Evolutionary conservation across 805 yeast species (phyloP), one percentile per base, ranked within the genome.

Genomic region (Pichia gijzeniarum): DNA sequence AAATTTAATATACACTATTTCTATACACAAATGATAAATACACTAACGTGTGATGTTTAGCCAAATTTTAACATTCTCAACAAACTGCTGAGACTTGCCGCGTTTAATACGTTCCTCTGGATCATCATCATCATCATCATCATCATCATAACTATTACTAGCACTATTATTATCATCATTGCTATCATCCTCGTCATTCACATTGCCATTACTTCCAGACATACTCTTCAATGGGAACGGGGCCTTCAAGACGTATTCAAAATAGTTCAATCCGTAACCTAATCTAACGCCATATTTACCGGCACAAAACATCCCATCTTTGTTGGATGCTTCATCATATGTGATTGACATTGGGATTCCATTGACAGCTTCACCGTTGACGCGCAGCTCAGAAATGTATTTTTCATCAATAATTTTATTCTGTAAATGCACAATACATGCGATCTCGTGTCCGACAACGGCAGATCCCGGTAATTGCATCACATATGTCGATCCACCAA

Each of bases 381-480:
- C 67, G 5, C 64, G 60, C 36, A 75, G 52, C 22, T 57, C 62
- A 4, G 70, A 61, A 39, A 56, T 50, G 53, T 71, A 71, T 44
- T 71, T 56, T 57, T 68, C 49, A 59, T 62, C 47, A 61, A 61
- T 47, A 70, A 65, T 27, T 33, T 63, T 55, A 41, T 69, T 71
- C 50, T 72, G 68, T 42, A 80, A 61, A 22, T 68, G 61, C 4
- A 73, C 72, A 19, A 67, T 55, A 4, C 78, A 58, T 4, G 72
- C 64, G 38, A 78, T 58, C 1, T 79, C 70, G 30, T 72, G 70
- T 34, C 64, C 63, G 19, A 54, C 41, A 10, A 58, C 54, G 18
- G 76, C 73, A 37, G 65, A 63, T 12, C 69, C 60, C 12, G 82
- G 80, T 43, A 80, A 59, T 14, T 68, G 66, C 20, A 77, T 50